Percentiles rank a stretch among this genome's conserved stretches.
Evolutionary conservation across 176 grass and related monocot species (phyloP).

Genomic region (Oryza longistaminata): DNA sequence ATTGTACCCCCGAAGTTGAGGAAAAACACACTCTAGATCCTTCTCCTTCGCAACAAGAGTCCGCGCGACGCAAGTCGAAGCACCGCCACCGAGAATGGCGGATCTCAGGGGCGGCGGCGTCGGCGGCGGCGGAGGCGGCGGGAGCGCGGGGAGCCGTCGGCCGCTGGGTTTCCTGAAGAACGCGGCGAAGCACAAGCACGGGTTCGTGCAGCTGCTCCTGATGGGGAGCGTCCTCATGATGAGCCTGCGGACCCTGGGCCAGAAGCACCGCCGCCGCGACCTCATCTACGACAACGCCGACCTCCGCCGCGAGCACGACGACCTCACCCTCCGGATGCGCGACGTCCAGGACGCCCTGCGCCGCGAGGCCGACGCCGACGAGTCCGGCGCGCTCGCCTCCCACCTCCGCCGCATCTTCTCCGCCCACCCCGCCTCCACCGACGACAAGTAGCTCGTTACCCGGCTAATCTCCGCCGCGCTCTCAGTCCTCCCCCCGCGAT

Average conservation of each 20-base stretch:
- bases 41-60: too few species aligned
- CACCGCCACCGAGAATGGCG: constrained; percentile 22
- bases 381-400: constrained; percentile 60
- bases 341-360: constrained; percentile 65
- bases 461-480: neutral
- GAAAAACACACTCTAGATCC: too few species aligned
- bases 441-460: constrained; percentile 4
- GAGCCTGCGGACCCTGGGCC: constrained; percentile 68
- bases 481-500: neutral
- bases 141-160: neutral
- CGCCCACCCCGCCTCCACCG: constrained; percentile 28
- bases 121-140: neutral
- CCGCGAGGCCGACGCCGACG: constrained; percentile 61
- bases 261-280: constrained; percentile 82
- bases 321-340: constrained; percentile 51
- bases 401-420: constrained; percentile 79
- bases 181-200: constrained; percentile 74
- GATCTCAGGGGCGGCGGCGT: constrained; percentile 17
- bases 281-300: constrained; percentile 69
- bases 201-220: constrained; percentile 82
- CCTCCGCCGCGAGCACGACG: constrained; percentile 58
- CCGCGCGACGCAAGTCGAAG: too few species aligned
- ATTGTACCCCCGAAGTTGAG: too few species aligned
- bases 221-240: constrained; percentile 88
- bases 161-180: constrained; percentile 50